Base-by-base conservation (phyloP, 257 asterid genomes). In the Fraxinus pennsylvanica region DNA sequence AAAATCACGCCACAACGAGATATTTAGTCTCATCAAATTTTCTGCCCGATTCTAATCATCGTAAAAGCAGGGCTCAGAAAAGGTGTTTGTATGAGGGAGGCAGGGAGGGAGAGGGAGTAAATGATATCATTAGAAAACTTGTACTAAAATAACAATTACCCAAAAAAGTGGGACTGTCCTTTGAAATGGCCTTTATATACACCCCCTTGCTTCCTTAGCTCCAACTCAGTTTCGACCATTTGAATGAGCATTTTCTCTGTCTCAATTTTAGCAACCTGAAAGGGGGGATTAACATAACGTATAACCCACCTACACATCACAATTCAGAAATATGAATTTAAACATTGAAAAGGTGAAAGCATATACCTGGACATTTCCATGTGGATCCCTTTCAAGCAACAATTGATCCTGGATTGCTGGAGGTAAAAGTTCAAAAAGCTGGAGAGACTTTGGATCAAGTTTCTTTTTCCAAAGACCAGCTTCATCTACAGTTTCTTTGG, bases 241-340 rank as follows among this genome's bases (percentile, higher is more conserved):
- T 91, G 92, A 84, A 89, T 88, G 66, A 89, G 91, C 94, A 91
- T 91, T 80, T 91, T 91, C 83, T 91, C 94, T 3, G 96, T 89
- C 80, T 96, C 99, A 71, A 96, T 96, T 90, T 92, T 93, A 41
- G 99, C 99, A 47, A 84, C 84, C 96, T 88, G 82, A 50, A 82
- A 74, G 69, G 2, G 69, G 4, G 69, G 4, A 57, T 39, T 50
- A n/a, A 52, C 35, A 36, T 54, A 29, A 33, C 19, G 45, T 52
- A 73, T 71, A 59, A 75, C 27, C 68, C 57, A 76, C 35, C 33
- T 39, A 81, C 66, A 73, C 6, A 10, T 10, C 3, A 69, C 35
- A 45, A 74, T 52, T 32, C 59, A 67, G 29, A 54, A 6, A 76
- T 47, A 45, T 2, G 8, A 73, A 39, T 67, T 38, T 35, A 32